Conservation (phyloP, 1,284 basidiomycete genomes). For the Tilletia horrida region DNA sequence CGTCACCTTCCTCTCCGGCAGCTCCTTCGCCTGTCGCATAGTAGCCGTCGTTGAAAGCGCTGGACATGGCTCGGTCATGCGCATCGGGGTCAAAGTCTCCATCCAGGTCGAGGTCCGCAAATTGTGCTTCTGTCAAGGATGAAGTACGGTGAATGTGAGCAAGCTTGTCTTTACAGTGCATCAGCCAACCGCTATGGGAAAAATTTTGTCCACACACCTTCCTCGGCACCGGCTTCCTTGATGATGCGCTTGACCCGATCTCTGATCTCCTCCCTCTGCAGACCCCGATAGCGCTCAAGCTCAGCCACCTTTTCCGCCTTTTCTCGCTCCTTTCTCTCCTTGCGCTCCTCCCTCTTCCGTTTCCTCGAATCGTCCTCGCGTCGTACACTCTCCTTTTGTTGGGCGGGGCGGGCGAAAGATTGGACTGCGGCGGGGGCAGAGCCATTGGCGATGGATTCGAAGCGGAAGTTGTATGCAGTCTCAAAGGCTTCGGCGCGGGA, state of each 20-base stretch:
- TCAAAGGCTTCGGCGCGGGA: slow-evolving; percentile 52
- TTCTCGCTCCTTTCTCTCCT: slow-evolving; percentile 47
- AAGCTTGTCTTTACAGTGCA: too few relatives aligned
- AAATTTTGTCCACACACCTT: too few relatives aligned
- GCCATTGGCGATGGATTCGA: slow-evolving; percentile 43
- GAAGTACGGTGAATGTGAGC: too few relatives aligned
- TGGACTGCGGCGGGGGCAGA: slow-evolving; percentile 42
- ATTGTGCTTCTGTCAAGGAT: slow-evolving; percentile 27
- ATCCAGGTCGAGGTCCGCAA: slow-evolving; percentile 46
- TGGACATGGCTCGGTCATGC: slow-evolving; percentile 48
- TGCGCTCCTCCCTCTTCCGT: slow-evolving; percentile 44
- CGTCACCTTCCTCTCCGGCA: slow-evolving; percentile 11
- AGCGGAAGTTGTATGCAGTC: slow-evolving; percentile 54
- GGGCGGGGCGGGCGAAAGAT: slow-evolving; percentile 39
- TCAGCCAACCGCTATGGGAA: too few relatives aligned
- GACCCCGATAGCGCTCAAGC: slow-evolving; percentile 40
- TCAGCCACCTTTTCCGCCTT: slow-evolving; percentile 49
- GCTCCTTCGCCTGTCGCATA: slow-evolving; percentile 27
- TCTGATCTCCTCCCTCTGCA: slow-evolving; percentile 48
- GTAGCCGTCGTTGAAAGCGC: slow-evolving; percentile 46
- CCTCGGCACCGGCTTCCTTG: slow-evolving; percentile 39
- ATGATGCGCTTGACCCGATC: slow-evolving; percentile 46
- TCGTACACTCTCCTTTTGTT: slow-evolving; percentile 41
- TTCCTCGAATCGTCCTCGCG: slow-evolving; percentile 50
- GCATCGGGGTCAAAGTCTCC: slow-evolving; percentile 51